These are phyloP conservation scores for Pachysandra terminalis DNA, from an alignment of 164 flowering plant species.

Conservation along the genomic window DNA sequence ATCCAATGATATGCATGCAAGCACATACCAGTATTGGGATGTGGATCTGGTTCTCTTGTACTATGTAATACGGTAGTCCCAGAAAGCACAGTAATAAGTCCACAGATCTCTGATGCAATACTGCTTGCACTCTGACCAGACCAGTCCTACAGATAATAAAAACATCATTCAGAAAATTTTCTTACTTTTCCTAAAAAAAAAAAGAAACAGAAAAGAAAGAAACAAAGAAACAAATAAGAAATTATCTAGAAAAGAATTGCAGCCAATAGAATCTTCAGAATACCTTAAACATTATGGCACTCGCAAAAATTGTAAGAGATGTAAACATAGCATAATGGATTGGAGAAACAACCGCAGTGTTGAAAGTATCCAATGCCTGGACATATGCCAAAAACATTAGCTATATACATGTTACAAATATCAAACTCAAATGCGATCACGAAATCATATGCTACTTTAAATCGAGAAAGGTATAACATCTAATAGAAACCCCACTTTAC, in stretches of 20 bases:
- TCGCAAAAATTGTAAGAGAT: slow-evolving; percentile 81
- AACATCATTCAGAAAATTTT: too few relatives aligned
- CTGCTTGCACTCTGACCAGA: slow-evolving; percentile 85
- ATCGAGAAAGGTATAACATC: not conserved
- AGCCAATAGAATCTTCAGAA: not conserved
- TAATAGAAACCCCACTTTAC: not conserved
- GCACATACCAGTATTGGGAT: slow-evolving; percentile 41
- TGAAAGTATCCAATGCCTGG: slow-evolving; percentile 92
- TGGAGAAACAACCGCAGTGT: slow-evolving; percentile 91
- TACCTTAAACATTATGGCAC: slow-evolving; percentile 99
- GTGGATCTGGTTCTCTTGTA: slow-evolving; percentile 78
- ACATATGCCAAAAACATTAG: slow-evolving; percentile 8
- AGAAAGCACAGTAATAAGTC: slow-evolving; percentile 76
- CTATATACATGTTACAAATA: not conserved
- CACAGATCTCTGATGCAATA: slow-evolving; percentile 83
- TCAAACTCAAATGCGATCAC: not conserved
- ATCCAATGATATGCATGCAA: not conserved
- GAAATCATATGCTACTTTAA: not conserved
- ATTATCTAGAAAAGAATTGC: too few relatives aligned
- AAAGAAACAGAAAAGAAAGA: too few relatives aligned
- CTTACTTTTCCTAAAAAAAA: too few relatives aligned
- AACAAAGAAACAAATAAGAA: too few relatives aligned
- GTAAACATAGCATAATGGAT: slow-evolving; percentile 95
- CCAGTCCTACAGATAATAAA: slow-evolving; percentile 53
- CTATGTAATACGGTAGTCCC: slow-evolving; percentile 82